Percentiles rank a stretch among this genome's conserved stretches.
Evolutionary conservation across 345 rosid genomes (phyloP).

Genomic region (Microcos paniculata): DNA sequence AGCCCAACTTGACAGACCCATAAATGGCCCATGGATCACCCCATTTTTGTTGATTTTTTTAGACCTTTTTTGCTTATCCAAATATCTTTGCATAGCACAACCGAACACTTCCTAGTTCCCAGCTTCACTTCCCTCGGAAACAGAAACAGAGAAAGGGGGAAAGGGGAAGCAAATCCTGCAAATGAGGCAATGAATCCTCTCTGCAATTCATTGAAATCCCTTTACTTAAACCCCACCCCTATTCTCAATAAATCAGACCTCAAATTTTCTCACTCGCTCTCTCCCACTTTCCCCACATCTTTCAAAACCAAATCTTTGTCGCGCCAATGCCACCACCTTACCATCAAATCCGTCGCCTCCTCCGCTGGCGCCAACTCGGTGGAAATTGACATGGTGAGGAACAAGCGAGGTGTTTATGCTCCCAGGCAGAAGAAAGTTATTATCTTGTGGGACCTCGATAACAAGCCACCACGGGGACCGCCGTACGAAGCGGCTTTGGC

Average conservation of each 20-base stretch:
- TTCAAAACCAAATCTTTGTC: constrained; percentile 10
- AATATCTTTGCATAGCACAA: neutral
- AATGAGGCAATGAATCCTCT: constrained; percentile 36
- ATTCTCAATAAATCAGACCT: constrained; percentile 22
- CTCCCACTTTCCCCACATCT: constrained; percentile 1
- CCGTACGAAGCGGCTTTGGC: constrained; percentile 75
- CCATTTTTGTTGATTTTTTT: neutral
- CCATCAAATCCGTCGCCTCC: constrained; percentile 25
- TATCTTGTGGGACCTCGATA: constrained; percentile 94
- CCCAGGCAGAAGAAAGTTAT: constrained; percentile 69
- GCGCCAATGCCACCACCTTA: constrained; percentile 11
- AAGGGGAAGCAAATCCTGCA: neutral
- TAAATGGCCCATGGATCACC: neutral
- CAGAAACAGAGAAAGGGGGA: neutral
- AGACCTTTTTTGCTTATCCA: neutral
- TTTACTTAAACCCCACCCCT: constrained; percentile 28
- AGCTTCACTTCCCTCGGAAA: neutral
- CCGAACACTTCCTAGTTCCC: neutral
- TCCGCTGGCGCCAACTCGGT: constrained; percentile 33
- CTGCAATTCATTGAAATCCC: constrained; percentile 32
- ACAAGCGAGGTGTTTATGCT: constrained; percentile 68
- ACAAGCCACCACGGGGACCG: constrained; percentile 88
- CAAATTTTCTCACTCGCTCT: constrained; percentile 29
- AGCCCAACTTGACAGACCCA: neutral
- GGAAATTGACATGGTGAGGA: constrained; percentile 81